Conservation (phyloP, 108 stramenopile species). For the Heterococcus sp. region DNA sequence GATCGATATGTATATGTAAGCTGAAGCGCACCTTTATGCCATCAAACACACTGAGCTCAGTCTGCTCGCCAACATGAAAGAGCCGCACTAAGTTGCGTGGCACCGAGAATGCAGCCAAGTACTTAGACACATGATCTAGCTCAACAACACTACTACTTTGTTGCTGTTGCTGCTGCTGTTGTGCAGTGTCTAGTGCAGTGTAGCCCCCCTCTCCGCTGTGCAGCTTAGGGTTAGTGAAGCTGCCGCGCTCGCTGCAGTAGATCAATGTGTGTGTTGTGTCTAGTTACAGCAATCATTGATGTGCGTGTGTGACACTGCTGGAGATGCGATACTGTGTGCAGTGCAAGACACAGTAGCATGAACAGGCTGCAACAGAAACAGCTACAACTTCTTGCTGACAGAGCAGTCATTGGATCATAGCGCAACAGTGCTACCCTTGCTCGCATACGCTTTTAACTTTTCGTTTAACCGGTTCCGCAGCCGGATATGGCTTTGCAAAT, state of each 20-base stretch:
- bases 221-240: neutral
- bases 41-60: slow-evolving; percentile 38
- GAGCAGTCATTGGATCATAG: too few species aligned
- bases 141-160: too few species aligned
- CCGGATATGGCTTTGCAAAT: too few species aligned
- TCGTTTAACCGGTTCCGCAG: too few species aligned
- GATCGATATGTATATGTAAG: neutral
- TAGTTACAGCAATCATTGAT: neutral
- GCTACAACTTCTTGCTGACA: too few species aligned
- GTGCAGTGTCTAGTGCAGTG: too few species aligned
- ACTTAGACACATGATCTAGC: slow-evolving; percentile 30
- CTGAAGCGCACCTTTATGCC: slow-evolving; percentile 2
- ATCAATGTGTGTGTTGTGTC: neutral
- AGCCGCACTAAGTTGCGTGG: slow-evolving; percentile 31
- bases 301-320: neutral
- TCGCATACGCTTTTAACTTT: too few species aligned
- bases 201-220: neutral
- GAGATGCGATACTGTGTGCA: neutral
- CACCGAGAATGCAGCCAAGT: slow-evolving; percentile 35
- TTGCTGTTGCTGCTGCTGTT: too few species aligned
- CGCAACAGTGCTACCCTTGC: too few species aligned
- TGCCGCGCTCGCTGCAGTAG: slow-evolving; percentile 15
- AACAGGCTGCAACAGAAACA: too few species aligned
- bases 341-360: too few species aligned
- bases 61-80: slow-evolving; percentile 13